Evolutionary conservation across 495 filamentous ascomycete genomes (phyloP).

Genomic region (Tirmania nivea): DNA sequence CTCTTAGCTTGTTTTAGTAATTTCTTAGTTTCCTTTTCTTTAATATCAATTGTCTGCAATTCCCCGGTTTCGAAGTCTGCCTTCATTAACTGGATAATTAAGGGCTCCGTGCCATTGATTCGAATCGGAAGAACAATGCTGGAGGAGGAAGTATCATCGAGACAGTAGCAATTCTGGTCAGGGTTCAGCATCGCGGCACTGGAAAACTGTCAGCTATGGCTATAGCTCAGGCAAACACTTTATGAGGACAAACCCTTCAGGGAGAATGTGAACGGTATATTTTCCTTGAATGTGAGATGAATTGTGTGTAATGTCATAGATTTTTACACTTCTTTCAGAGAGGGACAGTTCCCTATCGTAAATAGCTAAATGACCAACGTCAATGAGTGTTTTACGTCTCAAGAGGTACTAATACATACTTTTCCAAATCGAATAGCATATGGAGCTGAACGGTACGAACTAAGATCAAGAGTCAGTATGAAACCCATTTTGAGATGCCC

Average conservation of each 20-base stretch:
- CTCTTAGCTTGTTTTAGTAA: constrained; percentile 35
- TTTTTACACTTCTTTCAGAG: constrained; percentile 69
- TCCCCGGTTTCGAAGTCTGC: constrained; percentile 58
- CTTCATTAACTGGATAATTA: constrained; percentile 63
- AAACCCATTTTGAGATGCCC: too few relatives aligned
- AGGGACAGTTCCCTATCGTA: constrained; percentile 84
- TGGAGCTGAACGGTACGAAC: too few relatives aligned
- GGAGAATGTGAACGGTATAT: constrained; percentile 89
- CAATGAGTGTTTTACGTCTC: background rate
- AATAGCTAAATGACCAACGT: constrained; percentile 25
- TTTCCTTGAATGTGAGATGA: constrained; percentile 80
- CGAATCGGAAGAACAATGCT: constrained; percentile 54
- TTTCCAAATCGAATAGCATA: constrained; percentile 4
- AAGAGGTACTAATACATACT: constrained; percentile 2
- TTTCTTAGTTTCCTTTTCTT: constrained; percentile 44
- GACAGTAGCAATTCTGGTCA: constrained; percentile 49
- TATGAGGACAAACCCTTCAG: constrained; percentile 53
- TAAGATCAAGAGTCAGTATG: too few relatives aligned
- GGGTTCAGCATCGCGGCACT: constrained; percentile 79
- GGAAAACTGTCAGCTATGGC: constrained; percentile 14
- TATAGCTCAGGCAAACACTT: background rate
- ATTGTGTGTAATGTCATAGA: constrained; percentile 67
- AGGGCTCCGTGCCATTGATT: constrained; percentile 78
- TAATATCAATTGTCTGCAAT: constrained; percentile 57
- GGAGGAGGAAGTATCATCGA: constrained; percentile 37